Evolutionary conservation across 768 basidiomycete species (phyloP).

Genomic region (Naganishia vaughanmartiniae): DNA sequence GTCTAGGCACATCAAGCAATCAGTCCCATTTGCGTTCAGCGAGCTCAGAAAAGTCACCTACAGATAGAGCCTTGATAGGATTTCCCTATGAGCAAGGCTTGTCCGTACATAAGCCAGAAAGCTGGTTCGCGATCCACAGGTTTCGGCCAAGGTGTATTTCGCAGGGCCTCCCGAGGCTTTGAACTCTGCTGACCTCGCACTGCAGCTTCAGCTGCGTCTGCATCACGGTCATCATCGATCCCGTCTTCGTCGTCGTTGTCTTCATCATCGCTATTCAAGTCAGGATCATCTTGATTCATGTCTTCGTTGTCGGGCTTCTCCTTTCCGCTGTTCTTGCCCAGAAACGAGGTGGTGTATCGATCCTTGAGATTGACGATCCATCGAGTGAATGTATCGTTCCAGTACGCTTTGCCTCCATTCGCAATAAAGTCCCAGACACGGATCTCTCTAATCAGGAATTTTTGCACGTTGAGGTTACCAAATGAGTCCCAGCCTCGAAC

Average conservation of each 20-base stretch:
- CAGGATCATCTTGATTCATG: slow-evolving; percentile 51
- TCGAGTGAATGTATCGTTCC: slow-evolving; percentile 55
- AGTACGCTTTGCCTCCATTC: slow-evolving; percentile 64
- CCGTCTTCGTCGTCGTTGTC: slow-evolving; percentile 39
- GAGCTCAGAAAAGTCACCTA: slow-evolving; percentile 53
- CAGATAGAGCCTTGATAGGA: slow-evolving; percentile 90
- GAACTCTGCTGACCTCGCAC: background rate
- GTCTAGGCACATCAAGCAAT: background rate
- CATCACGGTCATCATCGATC: slow-evolving; percentile 27
- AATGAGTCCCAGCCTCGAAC: slow-evolving; percentile 70
- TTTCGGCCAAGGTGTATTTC: slow-evolving; percentile 2
- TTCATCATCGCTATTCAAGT: slow-evolving; percentile 52
- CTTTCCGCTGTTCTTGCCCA: background rate
- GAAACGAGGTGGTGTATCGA: slow-evolving; percentile 57
- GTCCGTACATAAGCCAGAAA: slow-evolving; percentile 72
- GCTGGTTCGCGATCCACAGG: slow-evolving; percentile 70
- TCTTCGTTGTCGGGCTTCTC: slow-evolving; percentile 36
- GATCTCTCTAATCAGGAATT: slow-evolving; percentile 78
- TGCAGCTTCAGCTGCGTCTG: slow-evolving; percentile 32
- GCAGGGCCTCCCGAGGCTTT: background rate
- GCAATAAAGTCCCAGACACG: slow-evolving; percentile 66
- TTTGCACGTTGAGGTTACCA: slow-evolving; percentile 73
- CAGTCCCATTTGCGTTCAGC: background rate
- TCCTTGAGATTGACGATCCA: slow-evolving; percentile 53
- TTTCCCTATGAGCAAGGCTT: slow-evolving; percentile 75